Percentiles rank a stretch among this genome's conserved stretches.
These are phyloP conservation scores for Lepidium aucheri DNA, from an alignment of 345 rosid species.

Conservation along the genomic window DNA sequence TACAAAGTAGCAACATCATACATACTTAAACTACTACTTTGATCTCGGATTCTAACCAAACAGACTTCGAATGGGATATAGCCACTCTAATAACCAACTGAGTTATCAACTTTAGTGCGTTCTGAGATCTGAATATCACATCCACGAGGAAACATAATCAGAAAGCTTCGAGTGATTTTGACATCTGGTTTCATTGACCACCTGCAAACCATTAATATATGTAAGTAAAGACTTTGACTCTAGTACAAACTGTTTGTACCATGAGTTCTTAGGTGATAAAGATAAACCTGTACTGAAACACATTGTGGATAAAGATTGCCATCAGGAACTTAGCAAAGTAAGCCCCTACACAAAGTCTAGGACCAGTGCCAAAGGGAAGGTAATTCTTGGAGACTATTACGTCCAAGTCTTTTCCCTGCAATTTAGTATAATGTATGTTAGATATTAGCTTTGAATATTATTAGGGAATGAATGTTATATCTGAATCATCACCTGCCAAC, in stretches of 20 bases:
- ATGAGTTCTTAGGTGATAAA: not conserved
- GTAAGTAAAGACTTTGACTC: not conserved
- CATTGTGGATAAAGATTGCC: not conserved
- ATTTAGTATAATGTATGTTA: not conserved
- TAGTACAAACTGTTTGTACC: not conserved
- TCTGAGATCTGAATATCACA: not conserved
- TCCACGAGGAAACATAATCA: not conserved
- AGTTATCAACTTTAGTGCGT: not conserved
- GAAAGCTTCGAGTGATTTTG: not conserved
- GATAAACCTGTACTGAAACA: not conserved
- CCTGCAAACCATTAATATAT: not conserved
- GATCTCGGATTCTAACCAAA: not conserved
- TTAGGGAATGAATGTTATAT: too few species aligned
- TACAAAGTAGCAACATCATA: not conserved
- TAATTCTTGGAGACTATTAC: not conserved
- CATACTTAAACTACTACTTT: not conserved
- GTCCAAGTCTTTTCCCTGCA: not conserved
- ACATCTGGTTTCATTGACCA: not conserved
- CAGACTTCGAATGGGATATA: not conserved
- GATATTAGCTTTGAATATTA: not conserved
- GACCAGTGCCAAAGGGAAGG: not conserved
- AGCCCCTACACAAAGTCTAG: slow-evolving; percentile 1
- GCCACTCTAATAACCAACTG: not conserved
- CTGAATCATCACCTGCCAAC: not conserved
- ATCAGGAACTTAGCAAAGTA: not conserved